phyloP scores from a whole-genome alignment of 192 early-diverging fungal genomes.

The Lobosporangium transversale region DNA sequence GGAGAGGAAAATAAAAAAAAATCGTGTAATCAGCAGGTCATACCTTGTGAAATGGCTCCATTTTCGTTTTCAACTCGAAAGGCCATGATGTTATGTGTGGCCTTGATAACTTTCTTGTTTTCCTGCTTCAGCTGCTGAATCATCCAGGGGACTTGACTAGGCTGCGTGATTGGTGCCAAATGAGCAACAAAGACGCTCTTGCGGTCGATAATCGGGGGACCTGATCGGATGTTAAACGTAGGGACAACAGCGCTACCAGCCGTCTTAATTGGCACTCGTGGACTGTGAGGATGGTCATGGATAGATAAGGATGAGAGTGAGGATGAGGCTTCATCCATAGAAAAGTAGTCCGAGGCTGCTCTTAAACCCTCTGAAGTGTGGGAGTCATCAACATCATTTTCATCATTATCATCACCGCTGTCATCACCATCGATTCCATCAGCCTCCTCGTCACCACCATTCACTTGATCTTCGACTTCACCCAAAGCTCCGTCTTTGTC shows the following conservation, averaged over 20 bases:
- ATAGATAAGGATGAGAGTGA: slow-evolving; percentile 23
- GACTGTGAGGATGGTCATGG: slow-evolving; percentile 11
- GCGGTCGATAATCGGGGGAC: slow-evolving; percentile 74
- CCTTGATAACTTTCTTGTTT: slow-evolving; percentile 81
- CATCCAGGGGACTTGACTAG: slow-evolving; percentile 65
- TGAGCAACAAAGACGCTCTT: slow-evolving; percentile 91
- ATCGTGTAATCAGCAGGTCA: not conserved
- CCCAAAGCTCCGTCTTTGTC: no score
- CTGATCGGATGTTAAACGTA: slow-evolving; percentile 61
- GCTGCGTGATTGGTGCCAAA: slow-evolving; percentile 65
- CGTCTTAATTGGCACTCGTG: slow-evolving; percentile 15
- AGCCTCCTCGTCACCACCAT: not conserved
- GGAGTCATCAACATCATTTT: slow-evolving; percentile 3
- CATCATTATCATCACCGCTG: slow-evolving; percentile 19
- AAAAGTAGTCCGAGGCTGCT: slow-evolving; percentile 33
- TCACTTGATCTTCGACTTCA: not conserved
- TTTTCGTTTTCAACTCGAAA: slow-evolving; percentile 77
- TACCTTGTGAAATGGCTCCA: slow-evolving; percentile 65
- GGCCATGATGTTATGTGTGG: slow-evolving; percentile 92
- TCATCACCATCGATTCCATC: slow-evolving; percentile 10
- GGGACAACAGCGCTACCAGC: slow-evolving; percentile 2
- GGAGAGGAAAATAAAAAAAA: slow-evolving; percentile 34
- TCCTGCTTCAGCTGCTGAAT: slow-evolving; percentile 60
- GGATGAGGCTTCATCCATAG: slow-evolving; percentile 17
- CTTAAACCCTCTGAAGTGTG: slow-evolving; percentile 15